Conservation (phyloP, 1,284 basidiomycete genomes). For the Leccinum insigne region DNA sequence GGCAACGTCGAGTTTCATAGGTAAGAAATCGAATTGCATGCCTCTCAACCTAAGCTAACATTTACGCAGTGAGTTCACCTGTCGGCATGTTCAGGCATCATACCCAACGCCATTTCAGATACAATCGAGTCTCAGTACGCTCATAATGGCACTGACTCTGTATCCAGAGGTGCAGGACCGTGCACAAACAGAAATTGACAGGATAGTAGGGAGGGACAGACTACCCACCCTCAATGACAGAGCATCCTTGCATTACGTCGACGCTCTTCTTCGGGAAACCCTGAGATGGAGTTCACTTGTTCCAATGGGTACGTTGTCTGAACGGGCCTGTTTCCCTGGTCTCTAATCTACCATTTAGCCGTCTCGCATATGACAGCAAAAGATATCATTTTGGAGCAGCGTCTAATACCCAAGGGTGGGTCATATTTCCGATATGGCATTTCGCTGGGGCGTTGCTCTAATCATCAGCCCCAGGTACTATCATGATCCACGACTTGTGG, state of each 20-base stretch:
- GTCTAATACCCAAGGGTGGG: slow-evolving; percentile 29
- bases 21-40: slow-evolving; percentile 5
- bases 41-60: slow-evolving; percentile 17
- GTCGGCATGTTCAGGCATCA: background rate
- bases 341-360: slow-evolving; percentile 12
- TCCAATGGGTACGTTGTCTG: slow-evolving; percentile 24
- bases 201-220: slow-evolving; percentile 22
- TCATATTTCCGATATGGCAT: background rate
- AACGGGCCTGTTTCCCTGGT: background rate
- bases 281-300: slow-evolving; percentile 26
- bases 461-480: slow-evolving; percentile 15
- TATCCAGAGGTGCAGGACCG: slow-evolving; percentile 25
- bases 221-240: slow-evolving; percentile 25
- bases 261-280: slow-evolving; percentile 28
- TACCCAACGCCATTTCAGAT: slow-evolving; percentile 19
- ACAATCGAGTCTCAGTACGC: slow-evolving; percentile 18
- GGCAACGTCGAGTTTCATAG: slow-evolving; percentile 21
- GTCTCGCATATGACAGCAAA: slow-evolving; percentile 22
- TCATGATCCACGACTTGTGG: slow-evolving; percentile 26
- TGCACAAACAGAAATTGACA: slow-evolving; percentile 27
- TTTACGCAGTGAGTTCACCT: slow-evolving; percentile 21
- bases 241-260: slow-evolving; percentile 26
- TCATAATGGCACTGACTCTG: slow-evolving; percentile 26
- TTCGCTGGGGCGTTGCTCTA: background rate
- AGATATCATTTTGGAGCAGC: slow-evolving; percentile 29